A percentile compares a stretch with the other conserved stretches of the same genome.
These are phyloP conservation scores for Microdochium nivale DNA, from an alignment of 2,329 filamentous ascomycete species.

Conservation along the genomic window DNA sequence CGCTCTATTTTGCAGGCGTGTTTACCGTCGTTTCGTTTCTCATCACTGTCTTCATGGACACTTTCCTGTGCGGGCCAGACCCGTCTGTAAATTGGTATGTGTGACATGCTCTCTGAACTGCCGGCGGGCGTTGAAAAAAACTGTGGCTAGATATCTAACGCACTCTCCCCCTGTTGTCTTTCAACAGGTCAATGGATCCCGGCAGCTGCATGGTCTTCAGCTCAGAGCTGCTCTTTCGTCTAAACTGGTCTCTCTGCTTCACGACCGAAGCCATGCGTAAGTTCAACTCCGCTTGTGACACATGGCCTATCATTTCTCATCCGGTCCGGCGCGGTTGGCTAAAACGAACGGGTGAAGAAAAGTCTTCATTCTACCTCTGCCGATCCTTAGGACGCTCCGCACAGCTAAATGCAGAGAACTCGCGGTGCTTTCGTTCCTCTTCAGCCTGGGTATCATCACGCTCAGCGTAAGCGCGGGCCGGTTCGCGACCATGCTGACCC, in stretches of 20 bases:
- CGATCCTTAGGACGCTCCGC: constrained; percentile 3
- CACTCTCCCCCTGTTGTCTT: too few relatives aligned
- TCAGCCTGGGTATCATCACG: constrained; percentile 5
- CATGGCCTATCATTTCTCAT: not conserved
- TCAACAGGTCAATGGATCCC: not conserved
- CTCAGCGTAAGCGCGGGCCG: constrained; percentile 5
- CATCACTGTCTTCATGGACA: constrained; percentile 2
- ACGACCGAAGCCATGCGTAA: constrained; percentile 2
- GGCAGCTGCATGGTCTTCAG: not conserved
- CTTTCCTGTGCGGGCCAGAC: constrained; percentile 1
- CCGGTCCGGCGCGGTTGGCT: not conserved
- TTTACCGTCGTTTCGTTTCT: not conserved
- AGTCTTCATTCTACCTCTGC: constrained; percentile 6
- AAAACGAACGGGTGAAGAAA: not conserved
- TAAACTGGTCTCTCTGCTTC: constrained; percentile 5
- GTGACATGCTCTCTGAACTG: not conserved
- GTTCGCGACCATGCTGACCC: constrained; percentile 5
- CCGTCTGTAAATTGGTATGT: not conserved
- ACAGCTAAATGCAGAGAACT: constrained; percentile 3
- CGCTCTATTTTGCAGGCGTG: not conserved
- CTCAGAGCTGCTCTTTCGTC: not conserved
- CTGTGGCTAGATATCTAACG: too few relatives aligned
- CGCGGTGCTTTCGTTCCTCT: constrained; percentile 2
- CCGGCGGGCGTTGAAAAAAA: too few relatives aligned
- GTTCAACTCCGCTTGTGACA: not conserved